These are phyloP conservation scores for Thalassiosira livingstoniorum DNA, from an alignment of 352 stramenopile genomes.

Conservation along the genomic window DNA sequence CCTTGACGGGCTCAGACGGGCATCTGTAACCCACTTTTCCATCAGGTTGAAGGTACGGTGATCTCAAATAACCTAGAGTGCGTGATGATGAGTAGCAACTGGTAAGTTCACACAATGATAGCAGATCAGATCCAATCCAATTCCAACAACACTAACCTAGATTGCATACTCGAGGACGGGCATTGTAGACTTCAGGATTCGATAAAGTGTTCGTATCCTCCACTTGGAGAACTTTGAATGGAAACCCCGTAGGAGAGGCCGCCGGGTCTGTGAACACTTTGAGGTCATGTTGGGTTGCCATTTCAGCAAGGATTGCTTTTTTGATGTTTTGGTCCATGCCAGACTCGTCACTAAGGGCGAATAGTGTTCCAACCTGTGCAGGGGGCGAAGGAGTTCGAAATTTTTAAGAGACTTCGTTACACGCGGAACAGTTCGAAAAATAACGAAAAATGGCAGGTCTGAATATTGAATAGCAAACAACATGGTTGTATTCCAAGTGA, in stretches of 20 bases:
- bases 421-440: background rate
- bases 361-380: constrained; percentile 58
- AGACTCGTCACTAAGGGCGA: constrained; percentile 57
- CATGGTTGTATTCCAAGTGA: background rate
- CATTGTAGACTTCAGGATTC: constrained; percentile 45
- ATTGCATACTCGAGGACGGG: constrained; percentile 54
- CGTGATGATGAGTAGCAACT: constrained; percentile 38
- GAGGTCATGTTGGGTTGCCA: constrained; percentile 29
- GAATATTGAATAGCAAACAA: background rate
- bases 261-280: constrained; percentile 59
- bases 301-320: constrained; percentile 39
- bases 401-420: background rate
- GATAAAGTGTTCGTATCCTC: constrained; percentile 37
- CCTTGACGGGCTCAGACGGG: constrained; percentile 48
- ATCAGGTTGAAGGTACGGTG: constrained; percentile 40
- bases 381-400: background rate
- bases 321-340: constrained; percentile 53
- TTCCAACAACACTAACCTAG: too few relatives aligned
- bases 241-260: constrained; percentile 64
- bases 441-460: background rate
- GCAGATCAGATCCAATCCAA: too few relatives aligned
- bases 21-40: constrained; percentile 57
- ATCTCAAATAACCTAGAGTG: constrained; percentile 58
- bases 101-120: too few relatives aligned
- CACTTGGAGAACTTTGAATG: constrained; percentile 65